Conservation (phyloP, 73 alveolate genomes). For the Symbiodinium natans region DNA sequence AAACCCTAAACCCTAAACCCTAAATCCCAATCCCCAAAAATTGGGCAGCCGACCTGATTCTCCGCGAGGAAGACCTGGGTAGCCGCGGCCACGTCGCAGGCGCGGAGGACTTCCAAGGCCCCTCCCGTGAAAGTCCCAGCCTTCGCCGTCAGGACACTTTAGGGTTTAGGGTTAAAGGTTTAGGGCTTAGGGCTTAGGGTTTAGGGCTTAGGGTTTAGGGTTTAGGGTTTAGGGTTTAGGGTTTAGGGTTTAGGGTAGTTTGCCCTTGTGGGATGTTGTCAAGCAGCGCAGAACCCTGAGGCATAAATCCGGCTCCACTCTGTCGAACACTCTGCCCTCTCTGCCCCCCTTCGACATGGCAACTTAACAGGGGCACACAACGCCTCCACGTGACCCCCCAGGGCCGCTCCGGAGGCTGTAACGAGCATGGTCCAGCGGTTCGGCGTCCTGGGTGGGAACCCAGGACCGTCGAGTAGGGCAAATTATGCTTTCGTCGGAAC, state of each 20-base stretch:
- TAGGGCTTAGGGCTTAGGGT: no score
- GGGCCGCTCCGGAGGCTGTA: no score
- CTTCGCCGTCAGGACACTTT: background rate
- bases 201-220: no score
- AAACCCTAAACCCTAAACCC: background rate
- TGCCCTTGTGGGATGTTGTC: background rate
- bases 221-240: background rate
- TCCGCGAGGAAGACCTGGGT: constrained; percentile 45
- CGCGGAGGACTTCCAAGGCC: constrained; percentile 34
- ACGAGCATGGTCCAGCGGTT: background rate
- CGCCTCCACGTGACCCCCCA: background rate
- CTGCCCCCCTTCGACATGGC: no score
- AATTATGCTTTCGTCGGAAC: no score
- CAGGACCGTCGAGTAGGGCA: no score
- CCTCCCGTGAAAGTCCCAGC: constrained; percentile 22
- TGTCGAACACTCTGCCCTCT: no score
- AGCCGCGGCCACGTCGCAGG: constrained; percentile 1
- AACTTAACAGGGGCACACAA: no score
- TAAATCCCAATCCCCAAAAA: no score
- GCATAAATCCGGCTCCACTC: no score
- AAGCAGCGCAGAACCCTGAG: no score
- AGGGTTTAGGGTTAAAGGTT: no score
- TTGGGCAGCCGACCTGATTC: background rate
- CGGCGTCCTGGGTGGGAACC: background rate
- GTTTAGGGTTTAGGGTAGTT: background rate